Evolutionary conservation across 208 protist genomes (phyloP), one percentile per base, ranked within the genome.

Genomic region (Herpetomonas muscarum): DNA sequence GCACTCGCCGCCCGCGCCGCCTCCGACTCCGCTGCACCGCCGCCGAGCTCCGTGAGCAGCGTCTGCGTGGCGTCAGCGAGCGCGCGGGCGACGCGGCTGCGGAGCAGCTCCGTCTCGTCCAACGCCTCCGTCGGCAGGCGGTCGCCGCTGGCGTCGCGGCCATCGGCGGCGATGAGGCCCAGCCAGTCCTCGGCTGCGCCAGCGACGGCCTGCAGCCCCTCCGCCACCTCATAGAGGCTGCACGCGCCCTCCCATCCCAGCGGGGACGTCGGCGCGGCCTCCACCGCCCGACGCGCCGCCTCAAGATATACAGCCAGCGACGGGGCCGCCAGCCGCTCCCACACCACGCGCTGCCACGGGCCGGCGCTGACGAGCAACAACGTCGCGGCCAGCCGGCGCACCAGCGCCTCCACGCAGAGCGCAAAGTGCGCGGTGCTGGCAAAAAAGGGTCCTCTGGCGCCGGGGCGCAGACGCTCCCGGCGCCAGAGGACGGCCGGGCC

Each of bases 401-500:
- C 31, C 7, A 87, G 53, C 7, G 83, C 79, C 42, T 90, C 83
- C 15, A 85, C 29, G 24, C 72, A 75, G 24, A 79, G 65, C 50
- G 81, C 44, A 24, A 87, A 66, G 57, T 82, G 76, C 2, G 72
- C 42, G 32, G 66, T 72, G 28, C 57, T 42, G 13, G 56, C 41
- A 60, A 70, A 59, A 21, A 34, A 55, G 0, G 34, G 17, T 10
- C 52, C n/a, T 29, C 29, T 1, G 31, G 17, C 9, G 46, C 55
- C 34, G 51, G 55, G 10, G 24, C 13, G 48, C 25, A 90, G 51
- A 42, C 84, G 80, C 17, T 72, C 55, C 1, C 67, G 61, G 31
- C 83, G 64, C 83, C 83, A 90, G 39, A 90, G 44, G 28, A 66
- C 70, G 31, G 41, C 17, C 1, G 64, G 9, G 13, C 78, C 83